Conservation (phyloP, 345 rosid species). For the Durio zibethinus region DNA sequence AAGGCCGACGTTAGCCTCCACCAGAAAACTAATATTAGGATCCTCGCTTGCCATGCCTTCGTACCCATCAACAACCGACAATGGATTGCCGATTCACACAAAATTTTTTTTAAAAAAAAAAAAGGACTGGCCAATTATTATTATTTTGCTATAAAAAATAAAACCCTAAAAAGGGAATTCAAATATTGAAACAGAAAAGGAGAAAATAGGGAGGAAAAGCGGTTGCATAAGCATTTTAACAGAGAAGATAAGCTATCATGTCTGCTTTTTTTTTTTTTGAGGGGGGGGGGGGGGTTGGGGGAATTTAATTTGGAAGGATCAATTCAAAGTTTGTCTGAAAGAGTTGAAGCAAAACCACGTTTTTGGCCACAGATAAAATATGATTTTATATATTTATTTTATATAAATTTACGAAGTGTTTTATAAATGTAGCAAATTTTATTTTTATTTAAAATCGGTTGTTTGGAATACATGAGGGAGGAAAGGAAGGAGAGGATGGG, state of each 20-base stretch:
- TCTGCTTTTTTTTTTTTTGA: background rate
- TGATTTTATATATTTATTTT: background rate
- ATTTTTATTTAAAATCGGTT: too few relatives aligned
- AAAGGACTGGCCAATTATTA: background rate
- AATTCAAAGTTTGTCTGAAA: background rate
- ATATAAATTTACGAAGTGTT: too few relatives aligned
- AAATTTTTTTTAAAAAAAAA: background rate
- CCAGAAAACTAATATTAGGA: slow-evolving; percentile 34
- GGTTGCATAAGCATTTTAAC: background rate
- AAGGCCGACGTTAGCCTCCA: slow-evolving; percentile 29
- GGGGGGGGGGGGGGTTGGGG: too few relatives aligned
- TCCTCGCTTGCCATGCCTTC: slow-evolving; percentile 36
- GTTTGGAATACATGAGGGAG: background rate
- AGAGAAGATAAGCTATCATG: background rate
- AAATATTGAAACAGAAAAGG: background rate
- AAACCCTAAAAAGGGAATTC: slow-evolving; percentile 5
- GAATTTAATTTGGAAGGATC: background rate
- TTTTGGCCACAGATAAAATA: background rate
- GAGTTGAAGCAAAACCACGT: background rate
- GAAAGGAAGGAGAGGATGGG: background rate
- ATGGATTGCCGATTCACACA: slow-evolving; percentile 1
- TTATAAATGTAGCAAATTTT: too few relatives aligned
- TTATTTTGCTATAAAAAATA: background rate
- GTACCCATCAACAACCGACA: slow-evolving; percentile 26
- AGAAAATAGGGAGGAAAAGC: background rate